Evolutionary conservation across 176 grass and related monocot genomes (phyloP), one percentile per base, ranked within the genome.

Genomic region (Melocanna baccifera): DNA sequence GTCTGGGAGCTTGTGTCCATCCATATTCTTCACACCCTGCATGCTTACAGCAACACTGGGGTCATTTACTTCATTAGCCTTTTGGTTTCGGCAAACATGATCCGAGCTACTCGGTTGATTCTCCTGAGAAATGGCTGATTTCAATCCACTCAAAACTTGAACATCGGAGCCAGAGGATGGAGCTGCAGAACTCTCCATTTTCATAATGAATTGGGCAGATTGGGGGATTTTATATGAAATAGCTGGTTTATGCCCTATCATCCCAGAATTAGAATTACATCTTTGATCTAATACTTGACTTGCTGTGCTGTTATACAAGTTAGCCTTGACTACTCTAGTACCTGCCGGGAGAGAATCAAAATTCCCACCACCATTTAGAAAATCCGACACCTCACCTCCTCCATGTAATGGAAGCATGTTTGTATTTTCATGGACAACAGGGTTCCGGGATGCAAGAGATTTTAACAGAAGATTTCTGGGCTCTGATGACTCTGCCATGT

Each of bases 401-500:
- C 68, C 73, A 87, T 86, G 83, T 30, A 89, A 81, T 7, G 45
- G 52, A 86, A 39, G 63, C 28, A 63, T 79, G 45, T 78, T 91
- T 48, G 71, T 28, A 84, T 78, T 86, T 78, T 78, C 84, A 56
- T 87, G 80, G 25, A 76, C 78, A 74, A 59, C 45, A 87, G 92
- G 78, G 16, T 82, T 81, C 67, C 53, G 51, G 62, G 20, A 73
- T 57, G 72, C n/a, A 78, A 85, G 58, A 67, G 85, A 85, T 77
- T 82, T 87, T 59, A 90, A 77, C 59, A 85, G 36, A 81, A 87
- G 32, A 78, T 61, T 88, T 90, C 81, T 86, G 55, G 77, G 37
- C 40, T 81, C 81, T 75, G 81, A 76, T 0, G 67, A 73, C n/a
- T 61, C 81, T 88, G 71, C 69, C 37, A 56, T 72, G 78, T 83